phyloP scores from a whole-genome alignment of 306 rosid species.

The Canavalia ensiformis region DNA sequence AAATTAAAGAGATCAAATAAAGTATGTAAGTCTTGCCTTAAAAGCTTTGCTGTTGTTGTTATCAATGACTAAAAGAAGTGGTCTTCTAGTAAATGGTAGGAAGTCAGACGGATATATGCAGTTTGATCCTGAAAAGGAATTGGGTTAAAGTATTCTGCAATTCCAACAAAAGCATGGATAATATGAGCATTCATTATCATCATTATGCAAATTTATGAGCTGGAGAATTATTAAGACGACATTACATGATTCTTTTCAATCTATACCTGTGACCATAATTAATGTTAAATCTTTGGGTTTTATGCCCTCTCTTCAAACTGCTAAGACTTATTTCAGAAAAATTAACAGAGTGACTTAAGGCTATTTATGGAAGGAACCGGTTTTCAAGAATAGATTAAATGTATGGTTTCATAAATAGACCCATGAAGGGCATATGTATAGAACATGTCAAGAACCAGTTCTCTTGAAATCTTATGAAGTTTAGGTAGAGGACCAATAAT shows the following conservation, averaged over 20 bases:
- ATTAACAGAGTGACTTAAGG: neutral
- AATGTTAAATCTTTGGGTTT: constrained; percentile 37
- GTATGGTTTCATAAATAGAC: constrained; percentile 1
- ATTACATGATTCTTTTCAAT: neutral
- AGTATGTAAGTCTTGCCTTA: constrained; percentile 69
- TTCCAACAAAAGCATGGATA: constrained; percentile 37
- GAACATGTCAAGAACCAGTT: neutral
- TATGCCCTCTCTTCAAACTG: constrained; percentile 35
- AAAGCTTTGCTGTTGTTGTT: constrained; percentile 82
- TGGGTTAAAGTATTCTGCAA: constrained; percentile 51
- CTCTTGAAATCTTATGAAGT: neutral
- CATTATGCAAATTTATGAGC: constrained; percentile 40
- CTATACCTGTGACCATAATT: constrained; percentile 29
- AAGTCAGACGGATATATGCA: constrained; percentile 87
- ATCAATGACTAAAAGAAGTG: constrained; percentile 86
- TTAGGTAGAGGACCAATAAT: neutral
- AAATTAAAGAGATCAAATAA: constrained; percentile 20
- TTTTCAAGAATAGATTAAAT: constrained; percentile 5
- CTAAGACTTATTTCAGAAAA: constrained; percentile 36
- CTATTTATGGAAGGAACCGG: neutral
- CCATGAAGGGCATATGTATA: neutral
- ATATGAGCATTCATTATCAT: constrained; percentile 27
- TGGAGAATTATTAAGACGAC: constrained; percentile 24
- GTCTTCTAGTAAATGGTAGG: constrained; percentile 93
- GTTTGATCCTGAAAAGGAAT: constrained; percentile 73